phyloP scores from a whole-genome alignment of 768 basidiomycete genomes.

The Amanita phalloides region DNA sequence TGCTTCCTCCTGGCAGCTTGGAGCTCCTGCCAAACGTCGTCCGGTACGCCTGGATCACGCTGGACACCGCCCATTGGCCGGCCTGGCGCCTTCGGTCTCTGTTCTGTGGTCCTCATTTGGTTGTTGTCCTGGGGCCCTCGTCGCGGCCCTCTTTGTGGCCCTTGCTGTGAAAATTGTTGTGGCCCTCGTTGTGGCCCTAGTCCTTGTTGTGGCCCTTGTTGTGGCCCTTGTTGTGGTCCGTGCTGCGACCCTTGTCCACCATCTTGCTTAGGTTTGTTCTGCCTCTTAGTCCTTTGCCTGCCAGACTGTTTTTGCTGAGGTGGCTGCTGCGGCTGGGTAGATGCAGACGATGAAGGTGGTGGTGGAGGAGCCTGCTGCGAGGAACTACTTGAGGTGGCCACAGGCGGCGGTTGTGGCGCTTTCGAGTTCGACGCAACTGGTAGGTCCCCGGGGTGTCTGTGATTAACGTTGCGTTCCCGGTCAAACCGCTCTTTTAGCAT shows the following conservation, averaged over 20 bases:
- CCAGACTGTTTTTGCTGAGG: neutral
- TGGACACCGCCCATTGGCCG: neutral
- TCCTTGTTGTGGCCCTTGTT: neutral
- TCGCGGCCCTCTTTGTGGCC: neutral
- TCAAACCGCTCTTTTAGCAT: slow-evolving; percentile 6
- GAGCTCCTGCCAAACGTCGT: slow-evolving; percentile 40
- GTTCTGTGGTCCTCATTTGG: neutral
- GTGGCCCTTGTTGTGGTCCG: neutral
- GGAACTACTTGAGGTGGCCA: slow-evolving; percentile 12
- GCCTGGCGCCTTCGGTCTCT: neutral
- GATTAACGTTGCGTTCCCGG: slow-evolving; percentile 3
- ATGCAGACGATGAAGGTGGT: slow-evolving; percentile 5
- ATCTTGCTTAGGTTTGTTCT: neutral
- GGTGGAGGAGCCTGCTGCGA: slow-evolving; percentile 11
- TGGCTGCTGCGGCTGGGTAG: slow-evolving; percentile 7
- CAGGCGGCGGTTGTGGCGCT: slow-evolving; percentile 1
- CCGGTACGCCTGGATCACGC: slow-evolving; percentile 43
- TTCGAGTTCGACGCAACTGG: neutral
- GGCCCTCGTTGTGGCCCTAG: neutral
- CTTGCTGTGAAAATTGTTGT: slow-evolving; percentile 4
- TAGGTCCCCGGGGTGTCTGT: neutral
- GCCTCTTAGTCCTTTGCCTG: neutral
- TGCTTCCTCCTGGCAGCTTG: slow-evolving; percentile 26
- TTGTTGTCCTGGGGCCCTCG: no score
- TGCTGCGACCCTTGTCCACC: neutral